Percentiles rank a stretch among this genome's conserved stretches.
Evolutionary conservation across 2,329 filamentous ascomycete species (phyloP).

Genomic region (Dactylellina drechsleri): DNA sequence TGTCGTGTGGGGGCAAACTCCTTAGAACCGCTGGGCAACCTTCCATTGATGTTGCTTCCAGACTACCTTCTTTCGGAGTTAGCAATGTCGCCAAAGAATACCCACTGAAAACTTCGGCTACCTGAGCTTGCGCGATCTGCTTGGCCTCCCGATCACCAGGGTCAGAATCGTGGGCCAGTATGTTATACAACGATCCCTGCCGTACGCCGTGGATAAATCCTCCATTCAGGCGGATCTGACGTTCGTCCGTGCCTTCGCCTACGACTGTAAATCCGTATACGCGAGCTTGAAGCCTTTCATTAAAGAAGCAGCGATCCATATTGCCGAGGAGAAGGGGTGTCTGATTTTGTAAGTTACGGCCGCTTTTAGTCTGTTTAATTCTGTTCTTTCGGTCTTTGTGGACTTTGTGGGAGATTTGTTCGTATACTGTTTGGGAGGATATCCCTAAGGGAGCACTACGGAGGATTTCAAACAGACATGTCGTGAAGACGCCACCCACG

Average conservation of each 20-base stretch:
- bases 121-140: too few relatives aligned
- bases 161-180: too few relatives aligned
- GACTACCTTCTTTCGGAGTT: too few relatives aligned
- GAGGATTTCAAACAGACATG: background rate
- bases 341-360: background rate
- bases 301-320: background rate
- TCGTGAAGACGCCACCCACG: background rate
- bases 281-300: background rate
- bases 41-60: too few relatives aligned
- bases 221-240: background rate
- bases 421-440: background rate
- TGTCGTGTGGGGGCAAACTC: too few relatives aligned
- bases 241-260: background rate
- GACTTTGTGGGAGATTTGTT: background rate
- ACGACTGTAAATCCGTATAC: background rate
- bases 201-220: background rate
- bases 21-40: too few relatives aligned
- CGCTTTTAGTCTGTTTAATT: background rate
- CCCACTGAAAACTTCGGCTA: too few relatives aligned
- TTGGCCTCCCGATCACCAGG: too few relatives aligned
- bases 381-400: background rate
- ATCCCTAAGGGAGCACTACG: background rate
- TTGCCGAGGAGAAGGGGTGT: conserved; percentile 2
- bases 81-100: too few relatives aligned
- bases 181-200: background rate